These are phyloP conservation scores for Mycosphaerella arachidis DNA, from an alignment of 2,329 filamentous ascomycete genomes.

Conservation along the genomic window DNA sequence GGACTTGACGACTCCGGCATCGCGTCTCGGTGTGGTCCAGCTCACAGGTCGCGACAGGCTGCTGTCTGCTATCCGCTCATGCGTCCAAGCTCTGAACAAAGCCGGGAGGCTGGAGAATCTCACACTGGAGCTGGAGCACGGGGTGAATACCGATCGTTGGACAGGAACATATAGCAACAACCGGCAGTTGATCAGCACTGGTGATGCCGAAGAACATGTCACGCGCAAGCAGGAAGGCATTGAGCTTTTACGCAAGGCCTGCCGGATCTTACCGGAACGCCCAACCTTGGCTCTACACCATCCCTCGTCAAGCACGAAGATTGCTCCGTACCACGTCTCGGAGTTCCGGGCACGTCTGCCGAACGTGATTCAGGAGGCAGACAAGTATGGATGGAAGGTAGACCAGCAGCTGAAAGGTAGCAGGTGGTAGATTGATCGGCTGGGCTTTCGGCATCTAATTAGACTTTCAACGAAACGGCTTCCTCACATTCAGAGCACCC, in stretches of 20 bases:
- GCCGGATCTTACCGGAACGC: neutral
- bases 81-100: slow-evolving; percentile 9
- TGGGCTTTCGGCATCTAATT: neutral
- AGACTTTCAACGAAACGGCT: no score
- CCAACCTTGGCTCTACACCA: slow-evolving; percentile 11
- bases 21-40: slow-evolving; percentile 15
- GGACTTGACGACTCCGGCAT: slow-evolving; percentile 20
- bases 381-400: slow-evolving; percentile 21
- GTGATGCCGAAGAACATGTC: slow-evolving; percentile 13
- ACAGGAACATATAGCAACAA: slow-evolving; percentile 12
- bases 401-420: slow-evolving; percentile 10
- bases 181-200: slow-evolving; percentile 8
- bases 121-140: slow-evolving; percentile 14
- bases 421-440: slow-evolving; percentile 4
- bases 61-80: slow-evolving; percentile 14
- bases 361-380: slow-evolving; percentile 13
- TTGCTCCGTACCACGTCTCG: slow-evolving; percentile 9
- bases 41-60: slow-evolving; percentile 16
- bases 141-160: slow-evolving; percentile 14
- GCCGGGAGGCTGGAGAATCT: slow-evolving; percentile 8
- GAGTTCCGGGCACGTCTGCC: slow-evolving; percentile 10
- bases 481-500: no score
- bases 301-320: slow-evolving; percentile 3
- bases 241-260: slow-evolving; percentile 8
- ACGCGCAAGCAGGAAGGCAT: slow-evolving; percentile 15